phyloP scores from a whole-genome alignment of 495 filamentous ascomycete species.

The Aspergillus carlsbadensis region DNA sequence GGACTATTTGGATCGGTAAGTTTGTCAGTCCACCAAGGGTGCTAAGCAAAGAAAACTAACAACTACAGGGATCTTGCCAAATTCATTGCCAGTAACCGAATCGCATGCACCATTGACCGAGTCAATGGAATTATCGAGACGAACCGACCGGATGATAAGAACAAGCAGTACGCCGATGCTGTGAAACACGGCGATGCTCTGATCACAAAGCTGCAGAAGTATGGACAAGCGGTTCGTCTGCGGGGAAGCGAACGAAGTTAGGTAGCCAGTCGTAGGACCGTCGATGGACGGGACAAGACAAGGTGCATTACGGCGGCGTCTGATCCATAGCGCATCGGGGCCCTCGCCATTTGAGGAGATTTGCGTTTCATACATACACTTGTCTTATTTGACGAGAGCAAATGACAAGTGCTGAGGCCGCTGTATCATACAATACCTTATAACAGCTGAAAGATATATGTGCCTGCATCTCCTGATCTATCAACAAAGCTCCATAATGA shows the following conservation, averaged over 20 bases:
- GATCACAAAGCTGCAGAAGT: slow-evolving; percentile 99
- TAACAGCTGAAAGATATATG: slow-evolving; percentile 18
- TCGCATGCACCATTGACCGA: slow-evolving; percentile 95
- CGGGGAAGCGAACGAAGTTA: slow-evolving; percentile 86
- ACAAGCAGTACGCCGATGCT: slow-evolving; percentile 97
- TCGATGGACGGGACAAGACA: slow-evolving; percentile 1
- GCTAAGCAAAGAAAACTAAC: slow-evolving; percentile 13
- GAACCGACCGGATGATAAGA: slow-evolving; percentile 95
- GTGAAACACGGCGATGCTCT: slow-evolving; percentile 95
- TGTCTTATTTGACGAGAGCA: slow-evolving; percentile 19
- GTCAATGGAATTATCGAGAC: slow-evolving; percentile 98
- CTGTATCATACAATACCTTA: slow-evolving; percentile 27
- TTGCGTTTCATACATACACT: slow-evolving; percentile 12
- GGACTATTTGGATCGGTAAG: slow-evolving; percentile 89
- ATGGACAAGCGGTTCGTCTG: slow-evolving; percentile 91
- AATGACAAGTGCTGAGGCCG: slow-evolving; percentile 21
- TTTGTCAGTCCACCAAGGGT: neutral
- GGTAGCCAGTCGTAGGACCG: slow-evolving; percentile 9
- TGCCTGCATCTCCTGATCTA: slow-evolving; percentile 15
- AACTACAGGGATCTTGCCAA: slow-evolving; percentile 78
- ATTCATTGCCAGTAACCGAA: slow-evolving; percentile 92
- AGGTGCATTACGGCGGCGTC: neutral
- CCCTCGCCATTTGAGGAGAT: slow-evolving; percentile 1
- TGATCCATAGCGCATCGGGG: slow-evolving; percentile 2
- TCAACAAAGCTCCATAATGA: neutral